Base-by-base conservation (phyloP, 345 rosid genomes). In the Citrus hindsii region DNA sequence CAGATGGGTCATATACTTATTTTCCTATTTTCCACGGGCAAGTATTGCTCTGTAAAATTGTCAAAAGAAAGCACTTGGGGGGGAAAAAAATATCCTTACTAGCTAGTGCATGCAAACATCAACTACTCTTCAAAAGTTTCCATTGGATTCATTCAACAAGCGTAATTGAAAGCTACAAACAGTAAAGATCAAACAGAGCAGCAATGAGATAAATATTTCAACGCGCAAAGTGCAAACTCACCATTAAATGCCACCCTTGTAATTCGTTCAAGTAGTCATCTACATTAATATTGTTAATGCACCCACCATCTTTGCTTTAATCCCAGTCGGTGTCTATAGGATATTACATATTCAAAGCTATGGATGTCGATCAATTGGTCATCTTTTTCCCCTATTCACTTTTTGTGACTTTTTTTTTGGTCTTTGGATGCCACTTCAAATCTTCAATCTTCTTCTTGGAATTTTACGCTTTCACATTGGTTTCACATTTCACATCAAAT, bases 381-480 rank as follows among this genome's bases (percentile, higher is more conserved):
- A 7, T 32, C 18, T 9, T 2, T 65, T 9, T 33, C 24, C 35
- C 22, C 35, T 13, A 4, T n/a, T 12, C 33, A 24, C 56, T 12
- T 48, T 27, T 46, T 42, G 16, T 12, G 51, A 3, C 18, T 13
- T 42, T 12, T 32, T 32, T 46, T 46, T 46, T 1, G 18, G 18
- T 46, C 51, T 12, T 48, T 5, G 65, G 76, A 58, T 33, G 37
- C 66, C 37, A 13, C 30, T 32, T 51, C 33, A 32, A 32, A 32
- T 32, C 33, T 32, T 32, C 22, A 12, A 42, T 46, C 58, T 4
- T 16, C 21, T 42, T 62, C 33, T 7, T n/a, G n/a, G 30, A 46
- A 37, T 74, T 68, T 60, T 60, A 3, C 24, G 76, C 55, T 74
- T 74, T 74, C 77, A 27, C 77, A 62, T 25, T 74, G 10, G 2